Conservation (phyloP, 495 filamentous ascomycete species). For the Penicillium atrosanguineum region DNA sequence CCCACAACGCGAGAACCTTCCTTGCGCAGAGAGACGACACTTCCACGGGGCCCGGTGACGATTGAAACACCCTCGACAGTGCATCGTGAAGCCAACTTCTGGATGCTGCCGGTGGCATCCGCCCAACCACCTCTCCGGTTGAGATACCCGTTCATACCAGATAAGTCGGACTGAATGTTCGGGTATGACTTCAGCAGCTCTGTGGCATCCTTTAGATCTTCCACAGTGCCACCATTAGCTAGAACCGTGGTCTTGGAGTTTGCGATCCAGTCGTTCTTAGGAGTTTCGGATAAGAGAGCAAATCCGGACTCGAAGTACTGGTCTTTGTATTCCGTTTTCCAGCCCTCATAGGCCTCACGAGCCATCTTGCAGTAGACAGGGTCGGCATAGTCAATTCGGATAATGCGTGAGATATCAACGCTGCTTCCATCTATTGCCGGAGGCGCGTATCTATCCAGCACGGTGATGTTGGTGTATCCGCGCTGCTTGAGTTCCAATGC, state of each 20-base stretch:
- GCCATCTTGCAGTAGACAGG: constrained; percentile 62
- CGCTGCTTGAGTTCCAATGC: constrained; percentile 26
- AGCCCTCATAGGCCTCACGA: constrained; percentile 57
- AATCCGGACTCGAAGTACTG: constrained; percentile 29
- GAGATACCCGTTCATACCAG: constrained; percentile 56
- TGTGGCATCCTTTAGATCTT: constrained; percentile 24
- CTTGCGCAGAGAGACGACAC: constrained; percentile 22
- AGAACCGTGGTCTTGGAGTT: constrained; percentile 19
- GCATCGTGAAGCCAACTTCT: constrained; percentile 45
- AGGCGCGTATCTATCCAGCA: constrained; percentile 57
- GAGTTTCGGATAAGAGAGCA: constrained; percentile 25
- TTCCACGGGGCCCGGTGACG: constrained; percentile 28
- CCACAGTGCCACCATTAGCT: constrained; percentile 18
- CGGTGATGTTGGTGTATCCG: constrained; percentile 27
- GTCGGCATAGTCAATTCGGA: constrained; percentile 71
- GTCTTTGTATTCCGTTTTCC: constrained; percentile 50
- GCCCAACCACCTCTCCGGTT: constrained; percentile 72
- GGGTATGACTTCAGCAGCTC: constrained; percentile 21
- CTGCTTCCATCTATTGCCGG: constrained; percentile 57
- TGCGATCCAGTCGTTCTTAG: constrained; percentile 24
- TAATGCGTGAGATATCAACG: constrained; percentile 63
- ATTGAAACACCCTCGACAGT: constrained; percentile 27
- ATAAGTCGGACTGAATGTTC: constrained; percentile 23
- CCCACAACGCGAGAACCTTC: constrained; percentile 39
- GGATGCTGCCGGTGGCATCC: constrained; percentile 65